Percentiles rank a stretch among this genome's conserved stretches.
Evolutionary conservation across 1,284 basidiomycete species (phyloP).

Genomic region (Lentinus polychrous): DNA sequence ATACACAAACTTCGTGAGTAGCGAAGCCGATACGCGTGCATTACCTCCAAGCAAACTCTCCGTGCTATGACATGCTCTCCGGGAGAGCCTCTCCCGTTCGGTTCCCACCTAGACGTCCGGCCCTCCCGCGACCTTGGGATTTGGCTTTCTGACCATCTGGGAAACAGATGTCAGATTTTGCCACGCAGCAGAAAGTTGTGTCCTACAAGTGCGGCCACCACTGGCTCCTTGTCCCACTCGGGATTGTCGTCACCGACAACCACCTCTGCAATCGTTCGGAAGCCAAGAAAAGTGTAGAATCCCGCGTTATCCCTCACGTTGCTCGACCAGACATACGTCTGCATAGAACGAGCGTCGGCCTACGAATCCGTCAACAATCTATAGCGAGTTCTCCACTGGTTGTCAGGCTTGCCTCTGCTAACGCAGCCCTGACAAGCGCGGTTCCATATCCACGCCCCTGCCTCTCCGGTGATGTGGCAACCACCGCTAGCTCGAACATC

Average conservation of each 20-base stretch:
- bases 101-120: background rate
- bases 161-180: background rate
- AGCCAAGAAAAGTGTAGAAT: conserved; percentile 10
- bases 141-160: conserved; percentile 1
- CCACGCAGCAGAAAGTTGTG: background rate
- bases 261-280: background rate
- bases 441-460: conserved; percentile 9
- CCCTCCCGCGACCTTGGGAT: background rate
- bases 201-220: conserved; percentile 8
- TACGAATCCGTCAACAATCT: conserved; percentile 1
- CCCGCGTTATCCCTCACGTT: conserved; percentile 7
- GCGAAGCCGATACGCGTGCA: no score
- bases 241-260: conserved; percentile 8
- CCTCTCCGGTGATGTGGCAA: conserved; percentile 4
- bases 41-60: no score
- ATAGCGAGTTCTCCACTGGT: no score
- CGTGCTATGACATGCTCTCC: background rate
- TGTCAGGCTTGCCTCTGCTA: conserved; percentile 1
- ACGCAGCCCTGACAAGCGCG: conserved; percentile 2
- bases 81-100: background rate
- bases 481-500: conserved; percentile 6
- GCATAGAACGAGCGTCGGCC: conserved; percentile 4
- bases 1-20: no score
- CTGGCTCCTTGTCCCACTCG: conserved; percentile 8
- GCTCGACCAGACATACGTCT: conserved; percentile 7